phyloP scores from a whole-genome alignment of 139 green algal genomes.

The Zygnema circumcarinatum region DNA sequence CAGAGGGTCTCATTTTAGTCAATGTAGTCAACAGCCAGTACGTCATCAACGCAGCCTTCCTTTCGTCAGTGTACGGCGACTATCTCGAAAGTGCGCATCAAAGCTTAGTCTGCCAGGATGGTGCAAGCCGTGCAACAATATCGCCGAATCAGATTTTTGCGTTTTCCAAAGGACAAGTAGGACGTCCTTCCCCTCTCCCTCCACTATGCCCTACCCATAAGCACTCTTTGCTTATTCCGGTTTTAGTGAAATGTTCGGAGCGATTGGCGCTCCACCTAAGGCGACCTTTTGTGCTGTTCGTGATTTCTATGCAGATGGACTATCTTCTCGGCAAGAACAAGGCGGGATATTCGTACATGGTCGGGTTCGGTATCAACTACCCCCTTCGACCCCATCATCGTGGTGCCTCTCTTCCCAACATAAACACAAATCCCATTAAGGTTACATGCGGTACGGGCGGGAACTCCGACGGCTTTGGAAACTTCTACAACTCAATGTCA shows the following conservation, averaged over 20 bases:
- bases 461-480: background rate
- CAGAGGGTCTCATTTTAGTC: no score
- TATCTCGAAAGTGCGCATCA: slow-evolving; percentile 5
- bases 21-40: slow-evolving; percentile 40
- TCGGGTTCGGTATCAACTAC: slow-evolving; percentile 50
- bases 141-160: background rate
- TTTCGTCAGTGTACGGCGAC: slow-evolving; percentile 27
- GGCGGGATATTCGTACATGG: slow-evolving; percentile 47
- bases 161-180: background rate
- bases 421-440: slow-evolving; percentile 13
- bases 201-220: background rate
- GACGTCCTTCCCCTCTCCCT: background rate
- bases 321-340: slow-evolving; percentile 52
- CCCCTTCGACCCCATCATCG: slow-evolving; percentile 41
- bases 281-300: background rate
- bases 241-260: background rate
- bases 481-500: background rate
- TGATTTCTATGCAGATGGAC: slow-evolving; percentile 29
- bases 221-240: background rate
- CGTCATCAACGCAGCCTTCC: background rate
- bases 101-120: background rate
- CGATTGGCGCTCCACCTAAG: background rate
- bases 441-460: slow-evolving; percentile 1
- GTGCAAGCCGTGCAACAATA: background rate
- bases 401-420: slow-evolving; percentile 40